Percentiles rank a stretch among this genome's conserved stretches.
Conservation (phyloP, 805 yeast species). For the Torulaspora gathmanii region DNA sequence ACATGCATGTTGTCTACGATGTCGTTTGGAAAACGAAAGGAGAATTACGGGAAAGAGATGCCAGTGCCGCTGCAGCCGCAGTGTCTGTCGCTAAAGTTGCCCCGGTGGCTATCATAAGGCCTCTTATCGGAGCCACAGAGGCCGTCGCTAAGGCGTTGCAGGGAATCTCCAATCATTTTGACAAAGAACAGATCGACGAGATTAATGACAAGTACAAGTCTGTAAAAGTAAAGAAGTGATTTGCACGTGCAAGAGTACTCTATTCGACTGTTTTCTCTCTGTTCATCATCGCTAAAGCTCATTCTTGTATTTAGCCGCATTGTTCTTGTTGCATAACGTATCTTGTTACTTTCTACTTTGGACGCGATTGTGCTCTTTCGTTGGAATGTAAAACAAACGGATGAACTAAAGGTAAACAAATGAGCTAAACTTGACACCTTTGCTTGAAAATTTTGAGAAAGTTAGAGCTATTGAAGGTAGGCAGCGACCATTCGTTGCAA, state of each 20-base stretch:
- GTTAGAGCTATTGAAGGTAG: background rate
- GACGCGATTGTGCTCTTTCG: background rate
- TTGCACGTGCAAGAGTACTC: too few relatives aligned
- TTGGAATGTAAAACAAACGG: slow-evolving; percentile 2
- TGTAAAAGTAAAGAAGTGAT: background rate
- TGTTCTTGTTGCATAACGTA: background rate
- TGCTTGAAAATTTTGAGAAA: background rate
- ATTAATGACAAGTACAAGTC: slow-evolving; percentile 63
- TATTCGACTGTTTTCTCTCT: background rate
- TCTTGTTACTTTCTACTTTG: background rate
- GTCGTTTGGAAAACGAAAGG: slow-evolving; percentile 56
- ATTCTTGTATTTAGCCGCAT: background rate
- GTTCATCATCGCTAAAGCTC: background rate
- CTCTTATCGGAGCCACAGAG: slow-evolving; percentile 89
- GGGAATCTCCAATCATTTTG: slow-evolving; percentile 79
- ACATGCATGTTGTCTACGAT: slow-evolving; percentile 59
- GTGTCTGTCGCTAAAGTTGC: slow-evolving; percentile 66
- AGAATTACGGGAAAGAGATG: slow-evolving; percentile 47
- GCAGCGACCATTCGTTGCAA: background rate
- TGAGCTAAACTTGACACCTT: background rate
- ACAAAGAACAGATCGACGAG: slow-evolving; percentile 55
- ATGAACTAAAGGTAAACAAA: slow-evolving; percentile 6
- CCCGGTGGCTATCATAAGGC: slow-evolving; percentile 76
- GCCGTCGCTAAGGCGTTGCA: slow-evolving; percentile 76
- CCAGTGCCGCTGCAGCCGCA: slow-evolving; percentile 56